Evolutionary conservation across 108 stramenopile species (phyloP), one percentile per base, ranked within the genome.

Genomic region (Cyclotella sp.): DNA sequence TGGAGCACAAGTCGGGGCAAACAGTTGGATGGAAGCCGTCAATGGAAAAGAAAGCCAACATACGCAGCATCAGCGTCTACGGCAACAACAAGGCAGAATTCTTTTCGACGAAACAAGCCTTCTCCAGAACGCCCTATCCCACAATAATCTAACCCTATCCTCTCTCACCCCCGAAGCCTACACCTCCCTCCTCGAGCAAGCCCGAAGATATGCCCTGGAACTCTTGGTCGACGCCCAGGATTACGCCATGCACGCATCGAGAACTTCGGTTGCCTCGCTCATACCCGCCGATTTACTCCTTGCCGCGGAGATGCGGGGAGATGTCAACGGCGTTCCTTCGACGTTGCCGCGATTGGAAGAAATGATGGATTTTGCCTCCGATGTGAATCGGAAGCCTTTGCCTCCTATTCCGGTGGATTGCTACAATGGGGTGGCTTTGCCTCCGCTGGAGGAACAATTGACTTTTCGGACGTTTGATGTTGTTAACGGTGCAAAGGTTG

Each of bases 391-490:
- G 0, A 72, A 79, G 12, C 91, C 91, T 0, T 57, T 95, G 18
- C 94, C 94, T 39, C 85, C 90, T 24, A 90, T 95, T 27, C 94
- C 94, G 16, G 45, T 79, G 0, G 71, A 87, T 57, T 92, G 91
- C 52, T 95, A 93, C 75, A 79, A 81, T 44, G 94, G 94, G 2
- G 77, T 95, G 11, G 71, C 86, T 29, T 70, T 95, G 40, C 94
- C 94, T 7, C 87, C 90, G 9, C 75, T 76, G 28, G 77, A 77
- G 13, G 78, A 91, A 44, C 88, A 87, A 63, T 65, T 95, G 65
- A 92, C 90, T 53, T 83, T 86, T 9, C 73, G 94, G 21, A 93
- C 94, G 34, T 95, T 83, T 79, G 94, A 95, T 86, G 84, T 95
- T 24, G 89, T 95, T 41, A 90, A 85, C 68, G 85, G 90, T 16